Evolutionary conservation across 371 early-diverging fungal species (phyloP).

Genomic region (Mortierella sp.): DNA sequence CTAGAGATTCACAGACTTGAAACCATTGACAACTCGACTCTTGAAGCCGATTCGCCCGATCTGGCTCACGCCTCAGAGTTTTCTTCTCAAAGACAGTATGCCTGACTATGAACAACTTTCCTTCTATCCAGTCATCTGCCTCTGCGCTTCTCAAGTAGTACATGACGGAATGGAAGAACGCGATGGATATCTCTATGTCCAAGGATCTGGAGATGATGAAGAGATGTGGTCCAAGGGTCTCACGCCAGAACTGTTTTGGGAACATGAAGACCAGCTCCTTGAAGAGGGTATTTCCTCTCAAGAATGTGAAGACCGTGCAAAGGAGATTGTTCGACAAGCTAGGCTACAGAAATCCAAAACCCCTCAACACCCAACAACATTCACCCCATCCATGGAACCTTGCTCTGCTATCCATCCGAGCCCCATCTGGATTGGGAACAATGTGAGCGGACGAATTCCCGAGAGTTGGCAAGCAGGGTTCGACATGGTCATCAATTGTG

Average conservation of each 20-base stretch:
- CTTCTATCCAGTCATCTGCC: constrained; percentile 76
- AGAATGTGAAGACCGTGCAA: constrained; percentile 62
- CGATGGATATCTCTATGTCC: constrained; percentile 80
- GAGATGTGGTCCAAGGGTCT: constrained; percentile 86
- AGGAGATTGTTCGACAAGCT: constrained; percentile 51
- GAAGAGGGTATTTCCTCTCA: constrained; percentile 32
- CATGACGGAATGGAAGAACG: constrained; percentile 61
- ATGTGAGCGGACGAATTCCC: constrained; percentile 42
- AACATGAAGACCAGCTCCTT: constrained; percentile 62
- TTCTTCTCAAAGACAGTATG: constrained; percentile 53
- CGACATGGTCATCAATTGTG: constrained; percentile 52
- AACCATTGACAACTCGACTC: constrained; percentile 49
- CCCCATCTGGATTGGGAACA: constrained; percentile 47
- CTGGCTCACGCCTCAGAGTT: constrained; percentile 80
- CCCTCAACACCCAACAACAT: constrained; percentile 5
- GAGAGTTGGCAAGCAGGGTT: constrained; percentile 43
- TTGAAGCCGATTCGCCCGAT: constrained; percentile 81
- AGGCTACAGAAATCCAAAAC: constrained; percentile 8
- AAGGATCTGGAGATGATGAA: constrained; percentile 91
- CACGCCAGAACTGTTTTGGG: constrained; percentile 79
- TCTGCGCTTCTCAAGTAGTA: constrained; percentile 77
- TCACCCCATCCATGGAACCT: constrained; percentile 46
- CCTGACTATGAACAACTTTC: constrained; percentile 61
- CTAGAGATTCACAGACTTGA: constrained; percentile 62
- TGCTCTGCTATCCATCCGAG: constrained; percentile 46